Base-by-base conservation (phyloP, 2,329 filamentous ascomycete genomes). In the Fusarium sp. region DNA sequence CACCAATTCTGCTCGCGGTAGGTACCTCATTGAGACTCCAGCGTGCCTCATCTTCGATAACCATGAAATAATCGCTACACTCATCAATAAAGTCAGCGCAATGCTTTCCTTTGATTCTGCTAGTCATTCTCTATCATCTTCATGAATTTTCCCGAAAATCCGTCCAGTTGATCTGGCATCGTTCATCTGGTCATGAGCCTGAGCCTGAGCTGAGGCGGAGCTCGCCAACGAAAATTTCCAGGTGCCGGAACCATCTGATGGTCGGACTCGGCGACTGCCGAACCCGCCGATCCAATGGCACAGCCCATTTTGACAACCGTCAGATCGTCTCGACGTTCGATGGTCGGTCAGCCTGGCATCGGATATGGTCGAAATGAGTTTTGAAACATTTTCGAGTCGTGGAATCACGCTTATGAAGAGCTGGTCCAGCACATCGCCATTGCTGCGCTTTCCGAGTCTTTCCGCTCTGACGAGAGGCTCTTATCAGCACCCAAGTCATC, bases 191-290 rank as follows among this genome's bases (percentile, higher is more conserved):
- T 29, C 47, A 52, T 52, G 16, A 18, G 22, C 14, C 25, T 8
- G 25, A 29, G 0, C 47, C 42, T 47, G 42, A 52, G 10, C 47
- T 52, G 47, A 52, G n/a, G 47, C 61, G 50, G 68, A 71, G 69
- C n/a, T 74, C 47, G 22, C 25, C 57, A 52, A 33, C 33, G 25
- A 40, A 45, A 33, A 50, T 71, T 52, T 62, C 47, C 27, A 56
- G 60, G 31, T 42, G 50, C 40, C 35, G 50, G 38, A 71, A 72
- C 63, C 71, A 57, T 69, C 71, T 69, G 71, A 74, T 61, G 20
- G 38, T 42, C 63, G 60, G 54, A 22, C 29, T 54, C 68, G 68
- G 68, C 66, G 68, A 36, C 63, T 69, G 42, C 68, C 68, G 66
- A 65, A 69, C 56, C 25, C 40, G 18, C 52, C 40, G 20, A 50